Base-by-base conservation (phyloP, 73 alveolate species). In the Paramecium sexaurelia region DNA sequence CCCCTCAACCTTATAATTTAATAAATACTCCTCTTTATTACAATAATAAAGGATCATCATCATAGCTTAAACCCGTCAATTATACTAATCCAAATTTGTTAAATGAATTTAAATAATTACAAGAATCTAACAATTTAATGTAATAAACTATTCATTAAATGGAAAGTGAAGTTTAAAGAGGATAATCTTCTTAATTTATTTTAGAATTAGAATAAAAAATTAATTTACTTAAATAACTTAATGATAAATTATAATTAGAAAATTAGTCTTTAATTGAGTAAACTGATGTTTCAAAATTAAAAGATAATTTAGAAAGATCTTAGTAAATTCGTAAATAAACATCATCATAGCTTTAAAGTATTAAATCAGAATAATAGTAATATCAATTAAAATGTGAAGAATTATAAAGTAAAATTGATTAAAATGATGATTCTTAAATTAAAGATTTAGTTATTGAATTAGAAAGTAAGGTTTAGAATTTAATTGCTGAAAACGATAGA, bases 181-280 rank as follows among this genome's bases (percentile, higher is more conserved):
- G 90, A 17, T 2, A 22, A 45, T 45, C 43, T 20, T 39, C 90
- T 19, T 9, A 43, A 13, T 78, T 78, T 45, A 78, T 78, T 41
- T 24, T n/a, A 43, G 75, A 78, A 78, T 78, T 78, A 78, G 90
- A 78, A 40, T 26, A 78, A 78, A 78, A 78, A 43, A 78, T 78
- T 78, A 13, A 43, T 29, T 41, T 78, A 45, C 20, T 78, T 5
- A 78, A 26, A 40, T 78, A 78, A 27, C 6, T 78, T 9, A 78
- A 78, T 45, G 73, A 24, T 5, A 78, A 78, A 40, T 41, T 78
- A 45, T 7, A 78, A 78, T 78, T 8, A n/a, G 90, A 78, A 78
- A 78, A 78, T 78, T 17, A 37, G 7, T 22, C 19, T n/a, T 39
- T 71, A 7, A 40, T 39, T 27, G 35, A 26, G 6, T 22, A 22